Conservation (phyloP, 306 rosid genomes). For the Malus orientalis region DNA sequence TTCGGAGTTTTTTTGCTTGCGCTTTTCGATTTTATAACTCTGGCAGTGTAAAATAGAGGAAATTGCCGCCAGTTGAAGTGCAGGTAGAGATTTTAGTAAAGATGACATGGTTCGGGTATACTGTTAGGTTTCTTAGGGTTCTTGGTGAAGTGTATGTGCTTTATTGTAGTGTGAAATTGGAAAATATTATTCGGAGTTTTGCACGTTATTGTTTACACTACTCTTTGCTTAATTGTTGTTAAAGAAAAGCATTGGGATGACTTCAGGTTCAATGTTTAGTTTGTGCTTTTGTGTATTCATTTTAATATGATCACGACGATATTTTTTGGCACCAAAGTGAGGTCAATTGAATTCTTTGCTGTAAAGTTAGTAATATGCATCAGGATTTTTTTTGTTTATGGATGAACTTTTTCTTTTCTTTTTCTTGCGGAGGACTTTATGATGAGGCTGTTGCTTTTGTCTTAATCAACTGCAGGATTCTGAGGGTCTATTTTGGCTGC, state of each 20-base stretch:
- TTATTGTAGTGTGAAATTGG: not conserved
- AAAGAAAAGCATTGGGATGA: not conserved
- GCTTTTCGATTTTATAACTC: not conserved
- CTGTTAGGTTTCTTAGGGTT: not conserved
- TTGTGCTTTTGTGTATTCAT: not conserved
- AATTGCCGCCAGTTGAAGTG: slow-evolving; percentile 11
- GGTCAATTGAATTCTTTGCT: slow-evolving; percentile 1
- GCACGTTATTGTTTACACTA: not conserved
- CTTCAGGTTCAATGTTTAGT: not conserved
- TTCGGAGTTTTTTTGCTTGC: not conserved
- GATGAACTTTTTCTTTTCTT: not conserved
- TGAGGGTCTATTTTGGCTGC: not conserved
- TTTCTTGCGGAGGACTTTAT: not conserved
- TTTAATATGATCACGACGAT: not conserved
- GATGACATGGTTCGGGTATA: not conserved
- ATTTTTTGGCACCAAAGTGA: slow-evolving; percentile 3
- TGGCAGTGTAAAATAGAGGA: not conserved
- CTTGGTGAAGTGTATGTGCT: not conserved
- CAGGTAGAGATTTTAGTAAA: not conserved
- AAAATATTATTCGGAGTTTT: not conserved
- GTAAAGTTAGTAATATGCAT: not conserved
- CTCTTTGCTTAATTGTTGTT: not conserved
- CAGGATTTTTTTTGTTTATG: not conserved
- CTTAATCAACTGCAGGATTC: slow-evolving; percentile 14
- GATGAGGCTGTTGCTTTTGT: not conserved